Percentiles rank a stretch among this genome's conserved stretches.
phyloP scores from a whole-genome alignment of 108 stramenopile species.

The Cyclotella choctawhatcheeana region DNA sequence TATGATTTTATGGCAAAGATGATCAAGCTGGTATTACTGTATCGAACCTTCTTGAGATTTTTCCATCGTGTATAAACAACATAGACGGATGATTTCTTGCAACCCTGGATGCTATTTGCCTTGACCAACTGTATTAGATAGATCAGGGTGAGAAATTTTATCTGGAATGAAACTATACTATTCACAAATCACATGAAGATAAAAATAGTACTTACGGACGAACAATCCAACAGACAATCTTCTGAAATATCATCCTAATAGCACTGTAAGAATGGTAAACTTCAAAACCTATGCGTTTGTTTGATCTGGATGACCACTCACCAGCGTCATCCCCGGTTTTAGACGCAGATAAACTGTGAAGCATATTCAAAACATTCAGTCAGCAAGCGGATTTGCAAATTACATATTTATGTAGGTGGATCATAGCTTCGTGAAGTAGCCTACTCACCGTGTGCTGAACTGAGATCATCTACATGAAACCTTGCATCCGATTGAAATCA shows the following conservation, averaged over 20 bases:
- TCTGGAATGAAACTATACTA: no score
- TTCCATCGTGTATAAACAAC: slow-evolving; percentile 90
- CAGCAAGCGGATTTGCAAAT: no score
- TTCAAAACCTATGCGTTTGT: no score
- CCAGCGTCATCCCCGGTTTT: slow-evolving; percentile 81
- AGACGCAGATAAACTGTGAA: slow-evolving; percentile 89
- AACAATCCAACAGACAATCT: slow-evolving; percentile 73
- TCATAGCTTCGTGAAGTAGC: no score
- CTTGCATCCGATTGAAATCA: no score
- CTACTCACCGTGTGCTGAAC: slow-evolving; percentile 89
- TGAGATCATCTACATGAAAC: slow-evolving; percentile 99
- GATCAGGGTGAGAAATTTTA: no score
- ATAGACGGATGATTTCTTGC: slow-evolving; percentile 76
- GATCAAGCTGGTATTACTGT: no score
- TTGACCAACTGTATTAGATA: slow-evolving; percentile 74
- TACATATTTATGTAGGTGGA: no score
- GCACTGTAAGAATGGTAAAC: neutral
- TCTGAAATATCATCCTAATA: slow-evolving; percentile 76
- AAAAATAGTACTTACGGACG: slow-evolving; percentile 47
- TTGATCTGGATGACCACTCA: no score
- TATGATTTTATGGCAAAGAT: neutral
- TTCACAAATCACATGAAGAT: no score
- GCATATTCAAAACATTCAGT: neutral
- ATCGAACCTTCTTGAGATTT: slow-evolving; percentile 75
- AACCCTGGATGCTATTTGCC: slow-evolving; percentile 83